Base-by-base conservation (phyloP, 306 rosid species). In the Ormosia emarginata region DNA sequence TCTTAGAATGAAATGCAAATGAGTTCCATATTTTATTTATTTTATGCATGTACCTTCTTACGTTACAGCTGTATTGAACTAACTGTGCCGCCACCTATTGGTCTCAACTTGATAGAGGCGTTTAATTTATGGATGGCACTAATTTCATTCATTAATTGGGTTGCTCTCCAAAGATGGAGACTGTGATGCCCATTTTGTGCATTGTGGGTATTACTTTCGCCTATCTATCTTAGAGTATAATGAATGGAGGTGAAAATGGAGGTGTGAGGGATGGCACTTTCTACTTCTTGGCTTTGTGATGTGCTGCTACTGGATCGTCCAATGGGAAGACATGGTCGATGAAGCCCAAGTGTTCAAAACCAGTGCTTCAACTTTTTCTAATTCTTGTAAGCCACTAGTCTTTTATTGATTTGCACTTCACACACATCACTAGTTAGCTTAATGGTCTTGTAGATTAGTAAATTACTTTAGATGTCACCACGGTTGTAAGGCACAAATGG, bases 61-160 rank as follows among this genome's bases (percentile, higher is more conserved):
- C 74, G 82, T 53, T 78, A 78, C 82, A 78, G 82, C 82, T 78
- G 75, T 66, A 78, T 53, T 41, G 75, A 65, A 52, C 82, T 29
- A 4, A 12, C 64, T 14, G 13, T 37, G 43, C n/a, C 7, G 2
- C 64, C 39, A 34, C 15, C 63, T 63, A 37, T 49, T 52, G 63
- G 64, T 29, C 5, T 65, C 66, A 36, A 66, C 13, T 77, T 65
- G 62, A 63, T 14, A 62, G 44, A 43, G 44, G 57, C 11, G 7
- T 32, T 50, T 71, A 13, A 53, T 52, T 74, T 14, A 63, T 74
- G 67, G 79, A 39, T 40, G 39, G 55, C 67, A 57, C 67, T 11
- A 9, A 10, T 11, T 59, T n/a, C 29, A 7, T 73, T 17, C 24
- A 17, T 53, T 6, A 7, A 11, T 11, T 39, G 8, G 9, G 12